Base-by-base conservation (phyloP, 805 yeast genomes). In the Metschnikowia corniflorae region DNA sequence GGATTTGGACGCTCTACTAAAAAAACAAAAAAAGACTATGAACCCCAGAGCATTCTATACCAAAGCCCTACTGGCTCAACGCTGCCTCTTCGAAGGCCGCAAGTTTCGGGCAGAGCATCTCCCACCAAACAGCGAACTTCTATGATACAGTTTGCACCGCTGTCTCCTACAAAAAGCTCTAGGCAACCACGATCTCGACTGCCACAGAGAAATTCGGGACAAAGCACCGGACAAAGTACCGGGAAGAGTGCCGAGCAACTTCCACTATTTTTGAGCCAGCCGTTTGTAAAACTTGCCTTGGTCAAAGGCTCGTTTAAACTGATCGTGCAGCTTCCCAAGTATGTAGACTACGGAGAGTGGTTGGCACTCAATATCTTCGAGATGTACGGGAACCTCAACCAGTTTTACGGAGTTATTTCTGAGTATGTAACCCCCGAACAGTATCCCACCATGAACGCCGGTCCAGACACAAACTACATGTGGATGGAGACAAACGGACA, bases 281-380 rank as follows among this genome's bases (percentile, higher is more conserved):
- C 97, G 10, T 93, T 85, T 58, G 93, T 89, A 5, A 81, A 89
- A 44, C 86, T 97, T 0, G 95, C 97, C 0, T 67, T 93, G 23
- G 98, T 94, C 14, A 93, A 91, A 56, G 99, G 99, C 13, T 85
- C 96, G 0, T 93, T 88, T 67, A 88, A 86, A 54, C 89, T 98
- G 1, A 93, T 93, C 47, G 97, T 93, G 1, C 95, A 86, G 55
- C 68, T 87, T 16, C 98, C 99, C 14, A 87, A 86, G 55, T 91
- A 91, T 55, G 97, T 94, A 9, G 97, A 93, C 54, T 73, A 78
- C 42, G 86, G 88, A 37, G 99, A 93, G 59, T 93, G 99, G 99
- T 70, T 93, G 13, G 96, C 97, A 1, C 73, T 93, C 38, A 93
- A 88, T 58, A 79, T 86, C 6, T 89, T 89, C 60, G 98, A 93